A percentile compares a stretch with the other conserved stretches of the same genome.
Evolutionary conservation across 2,329 filamentous ascomycete genomes (phyloP).

Genomic region (Endothia cerciana): DNA sequence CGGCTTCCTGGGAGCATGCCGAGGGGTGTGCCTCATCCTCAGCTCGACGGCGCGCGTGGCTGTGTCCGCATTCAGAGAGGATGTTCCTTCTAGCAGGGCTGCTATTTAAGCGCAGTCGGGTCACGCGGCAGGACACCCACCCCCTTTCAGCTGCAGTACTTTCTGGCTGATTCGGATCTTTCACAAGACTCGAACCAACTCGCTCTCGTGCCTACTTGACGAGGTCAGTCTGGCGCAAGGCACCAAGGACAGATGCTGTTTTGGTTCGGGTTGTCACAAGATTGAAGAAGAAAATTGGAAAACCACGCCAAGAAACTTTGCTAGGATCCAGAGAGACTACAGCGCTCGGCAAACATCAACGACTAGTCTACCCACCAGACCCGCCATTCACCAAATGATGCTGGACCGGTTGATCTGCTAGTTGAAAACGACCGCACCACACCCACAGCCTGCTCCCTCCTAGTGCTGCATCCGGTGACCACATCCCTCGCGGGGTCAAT

Average conservation of each 20-base stretch:
- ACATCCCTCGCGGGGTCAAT: background rate
- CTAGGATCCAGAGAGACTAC: background rate
- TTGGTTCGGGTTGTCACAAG: no score
- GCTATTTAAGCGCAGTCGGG: background rate
- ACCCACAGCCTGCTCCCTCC: background rate
- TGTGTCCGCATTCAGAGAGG: constrained; percentile 1
- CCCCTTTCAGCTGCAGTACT: background rate
- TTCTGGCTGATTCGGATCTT: no score
- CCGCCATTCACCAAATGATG: no score
- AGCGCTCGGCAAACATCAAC: background rate
- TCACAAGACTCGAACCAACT: no score
- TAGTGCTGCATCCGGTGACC: background rate
- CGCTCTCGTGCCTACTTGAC: no score
- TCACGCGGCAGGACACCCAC: background rate
- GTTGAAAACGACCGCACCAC: no score
- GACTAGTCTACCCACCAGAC: background rate
- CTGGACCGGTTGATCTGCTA: no score
- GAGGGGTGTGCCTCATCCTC: background rate
- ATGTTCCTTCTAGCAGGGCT: background rate
- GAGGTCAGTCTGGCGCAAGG: no score
- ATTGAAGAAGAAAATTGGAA: no score
- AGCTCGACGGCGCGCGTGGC: background rate
- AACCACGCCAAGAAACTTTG: no score
- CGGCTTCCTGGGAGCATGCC: background rate
- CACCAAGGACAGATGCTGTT: no score